Evolutionary conservation across 2,329 filamentous ascomycete species (phyloP).

Genomic region (Thermomyces lanuginosus): DNA sequence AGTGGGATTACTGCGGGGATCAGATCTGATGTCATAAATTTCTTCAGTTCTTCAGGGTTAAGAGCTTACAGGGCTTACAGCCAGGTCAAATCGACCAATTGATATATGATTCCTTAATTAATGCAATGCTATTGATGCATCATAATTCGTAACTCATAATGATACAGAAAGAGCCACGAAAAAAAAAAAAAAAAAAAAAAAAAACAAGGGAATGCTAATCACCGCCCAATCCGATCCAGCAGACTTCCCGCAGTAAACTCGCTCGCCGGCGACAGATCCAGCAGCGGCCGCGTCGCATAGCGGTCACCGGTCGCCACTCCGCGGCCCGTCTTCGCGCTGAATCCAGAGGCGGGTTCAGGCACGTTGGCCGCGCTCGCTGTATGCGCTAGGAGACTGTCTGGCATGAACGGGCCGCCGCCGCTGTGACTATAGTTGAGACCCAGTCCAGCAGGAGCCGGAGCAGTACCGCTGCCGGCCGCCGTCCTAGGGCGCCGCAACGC

Average conservation of each 20-base stretch:
- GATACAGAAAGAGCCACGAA: no score
- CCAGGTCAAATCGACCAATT: no score
- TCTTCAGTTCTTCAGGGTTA: not conserved
- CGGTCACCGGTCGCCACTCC: slow-evolving; percentile 26
- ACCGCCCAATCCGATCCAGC: slow-evolving; percentile 18
- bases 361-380: slow-evolving; percentile 6
- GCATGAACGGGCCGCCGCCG: slow-evolving; percentile 17
- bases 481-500: no score
- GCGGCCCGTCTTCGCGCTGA: slow-evolving; percentile 15
- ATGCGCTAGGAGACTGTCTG: slow-evolving; percentile 23
- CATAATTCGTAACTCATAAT: no score
- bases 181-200: not conserved
- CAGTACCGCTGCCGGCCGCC: no score
- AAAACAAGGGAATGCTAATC: not conserved
- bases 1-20: slow-evolving; percentile 8
- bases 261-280: slow-evolving; percentile 26
- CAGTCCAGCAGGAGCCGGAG: no score
- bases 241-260: slow-evolving; percentile 32
- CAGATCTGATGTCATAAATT: not conserved
- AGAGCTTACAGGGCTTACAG: not conserved
- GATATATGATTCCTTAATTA: no score
- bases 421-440: no score
- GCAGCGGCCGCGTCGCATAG: slow-evolving; percentile 24
- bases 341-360: slow-evolving; percentile 7
- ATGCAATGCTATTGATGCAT: no score